These are phyloP conservation scores for Hypoxylon rubiginosum DNA, from an alignment of 2,329 filamentous ascomycete genomes.

Conservation along the genomic window DNA sequence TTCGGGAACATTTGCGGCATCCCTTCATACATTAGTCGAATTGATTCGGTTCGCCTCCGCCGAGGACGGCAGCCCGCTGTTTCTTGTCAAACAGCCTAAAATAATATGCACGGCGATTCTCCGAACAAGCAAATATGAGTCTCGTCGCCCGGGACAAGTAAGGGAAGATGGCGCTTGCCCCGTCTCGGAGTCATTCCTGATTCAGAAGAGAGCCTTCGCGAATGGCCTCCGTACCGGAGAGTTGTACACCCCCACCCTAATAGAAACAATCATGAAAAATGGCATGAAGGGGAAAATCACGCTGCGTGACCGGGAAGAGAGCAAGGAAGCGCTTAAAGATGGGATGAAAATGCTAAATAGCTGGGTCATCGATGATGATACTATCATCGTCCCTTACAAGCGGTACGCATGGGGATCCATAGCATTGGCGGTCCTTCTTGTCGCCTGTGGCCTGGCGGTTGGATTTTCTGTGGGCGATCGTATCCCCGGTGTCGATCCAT, in stretches of 20 bases:
- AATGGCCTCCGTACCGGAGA: not conserved
- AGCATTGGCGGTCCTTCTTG: slow-evolving; percentile 17
- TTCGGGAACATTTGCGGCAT: not conserved
- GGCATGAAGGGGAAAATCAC: not conserved
- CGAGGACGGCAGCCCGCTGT: not conserved
- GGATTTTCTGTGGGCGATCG: slow-evolving; percentile 39
- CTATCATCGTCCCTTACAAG: slow-evolving; percentile 6
- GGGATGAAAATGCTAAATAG: slow-evolving; percentile 12
- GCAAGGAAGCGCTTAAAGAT: slow-evolving; percentile 3
- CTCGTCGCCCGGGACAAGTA: slow-evolving; percentile 4
- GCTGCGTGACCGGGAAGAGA: slow-evolving; percentile 6
- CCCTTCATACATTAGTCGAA: not conserved
- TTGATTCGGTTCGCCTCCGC: slow-evolving; percentile 2
- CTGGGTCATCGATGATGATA: slow-evolving; percentile 21
- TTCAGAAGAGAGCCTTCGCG: slow-evolving; percentile 5
- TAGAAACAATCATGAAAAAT: not conserved
- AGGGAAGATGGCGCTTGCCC: slow-evolving; percentile 5
- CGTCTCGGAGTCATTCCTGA: slow-evolving; percentile 5
- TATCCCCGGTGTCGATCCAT: slow-evolving; percentile 48
- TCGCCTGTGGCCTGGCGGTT: slow-evolving; percentile 33
- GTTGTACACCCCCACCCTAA: not conserved
- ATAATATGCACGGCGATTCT: slow-evolving; percentile 4
- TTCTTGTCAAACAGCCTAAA: slow-evolving; percentile 6
- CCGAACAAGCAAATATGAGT: slow-evolving; percentile 6
- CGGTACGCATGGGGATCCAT: slow-evolving; percentile 2